phyloP scores from a whole-genome alignment of 208 protist species.

The Leishmania major region DNA sequence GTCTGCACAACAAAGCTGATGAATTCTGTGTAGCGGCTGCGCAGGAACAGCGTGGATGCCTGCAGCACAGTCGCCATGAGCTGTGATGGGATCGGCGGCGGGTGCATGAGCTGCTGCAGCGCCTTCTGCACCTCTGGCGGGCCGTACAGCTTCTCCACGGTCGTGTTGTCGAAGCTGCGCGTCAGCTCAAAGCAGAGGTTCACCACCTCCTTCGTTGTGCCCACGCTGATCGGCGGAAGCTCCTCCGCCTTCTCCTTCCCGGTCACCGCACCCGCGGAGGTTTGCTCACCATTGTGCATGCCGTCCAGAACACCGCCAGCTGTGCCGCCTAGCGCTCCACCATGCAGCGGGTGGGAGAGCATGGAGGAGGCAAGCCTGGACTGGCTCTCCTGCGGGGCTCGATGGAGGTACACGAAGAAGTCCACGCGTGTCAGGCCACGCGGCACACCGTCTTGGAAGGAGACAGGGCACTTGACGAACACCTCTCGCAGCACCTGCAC shows the following conservation, averaged over 20 bases:
- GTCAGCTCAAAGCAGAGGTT: slow-evolving; percentile 60
- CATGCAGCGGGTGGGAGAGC: slow-evolving; percentile 10
- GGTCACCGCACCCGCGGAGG: not conserved
- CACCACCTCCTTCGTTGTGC: slow-evolving; percentile 70
- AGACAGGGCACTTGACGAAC: slow-evolving; percentile 52
- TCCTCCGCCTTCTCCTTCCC: slow-evolving; percentile 11
- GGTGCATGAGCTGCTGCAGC: slow-evolving; percentile 53
- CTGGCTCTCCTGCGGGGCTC: slow-evolving; percentile 47
- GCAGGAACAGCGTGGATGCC: slow-evolving; percentile 36
- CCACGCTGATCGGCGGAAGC: slow-evolving; percentile 50
- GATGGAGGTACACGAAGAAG: slow-evolving; percentile 70
- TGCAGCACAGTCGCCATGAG: slow-evolving; percentile 79
- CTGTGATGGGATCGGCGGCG: slow-evolving; percentile 65
- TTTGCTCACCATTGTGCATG: slow-evolving; percentile 12
- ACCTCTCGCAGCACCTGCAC: slow-evolving; percentile 56
- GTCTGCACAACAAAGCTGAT: slow-evolving; percentile 56
- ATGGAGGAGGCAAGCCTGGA: slow-evolving; percentile 1
- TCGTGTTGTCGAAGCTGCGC: slow-evolving; percentile 53
- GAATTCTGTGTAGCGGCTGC: slow-evolving; percentile 43
- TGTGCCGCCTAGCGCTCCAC: not conserved
- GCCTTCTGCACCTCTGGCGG: slow-evolving; percentile 59
- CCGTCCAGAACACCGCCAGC: slow-evolving; percentile 21
- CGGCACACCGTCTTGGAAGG: slow-evolving; percentile 34
- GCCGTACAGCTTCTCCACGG: slow-evolving; percentile 54
- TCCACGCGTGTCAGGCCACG: slow-evolving; percentile 68